Evolutionary conservation across 371 early-diverging fungal genomes (phyloP), one percentile per base, ranked within the genome.

Genomic region (Parasitella parasitica): DNA sequence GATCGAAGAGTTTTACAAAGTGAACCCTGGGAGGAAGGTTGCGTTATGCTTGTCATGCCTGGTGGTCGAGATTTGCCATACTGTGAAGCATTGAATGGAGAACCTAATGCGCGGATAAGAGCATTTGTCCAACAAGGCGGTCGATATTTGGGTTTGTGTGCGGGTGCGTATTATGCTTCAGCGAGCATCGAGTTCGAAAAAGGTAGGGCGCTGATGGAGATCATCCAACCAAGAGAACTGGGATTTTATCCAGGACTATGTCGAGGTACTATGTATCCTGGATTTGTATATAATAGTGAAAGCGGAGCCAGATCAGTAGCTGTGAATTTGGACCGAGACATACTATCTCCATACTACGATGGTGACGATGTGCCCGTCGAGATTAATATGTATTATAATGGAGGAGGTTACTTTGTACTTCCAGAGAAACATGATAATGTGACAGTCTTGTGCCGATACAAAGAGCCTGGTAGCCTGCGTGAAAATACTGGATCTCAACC

Each of bases 21-120:
- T 1, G 94, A 94, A 61, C 93, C 96, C 2, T 98, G 97, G 97
- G 87, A 92, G 72, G 85, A 77, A 16, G 82, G 88, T 7, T 90
- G 95, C 6, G 83, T 88, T 0, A 71, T 96, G 58, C 69, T 97
- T 0, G 94, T 96, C 8, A 77, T 98, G 27, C 96, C 96, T 0
- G 97, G 97, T 32, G 97, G 96, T 1, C 76, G 94, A 32, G 96
- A 96, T 70, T 30, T 91, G 53, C 94, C 94, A 0, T 95, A 92
- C 61, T 82, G 88, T 35, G 69, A 81, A 8, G 84, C 87, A 53
- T 75, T 96, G 51, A 75, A 81, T 37, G 90, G 89, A 1, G 61
- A 62, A 20, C 73, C 81, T 46, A 86, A 90, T 54, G 51, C 50
- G 6, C 82, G 85, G 24, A 92, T 98, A 57, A 61, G 67, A 13